phyloP scores from a whole-genome alignment of 2,329 filamentous ascomycete species.

The Coniella vitis region DNA sequence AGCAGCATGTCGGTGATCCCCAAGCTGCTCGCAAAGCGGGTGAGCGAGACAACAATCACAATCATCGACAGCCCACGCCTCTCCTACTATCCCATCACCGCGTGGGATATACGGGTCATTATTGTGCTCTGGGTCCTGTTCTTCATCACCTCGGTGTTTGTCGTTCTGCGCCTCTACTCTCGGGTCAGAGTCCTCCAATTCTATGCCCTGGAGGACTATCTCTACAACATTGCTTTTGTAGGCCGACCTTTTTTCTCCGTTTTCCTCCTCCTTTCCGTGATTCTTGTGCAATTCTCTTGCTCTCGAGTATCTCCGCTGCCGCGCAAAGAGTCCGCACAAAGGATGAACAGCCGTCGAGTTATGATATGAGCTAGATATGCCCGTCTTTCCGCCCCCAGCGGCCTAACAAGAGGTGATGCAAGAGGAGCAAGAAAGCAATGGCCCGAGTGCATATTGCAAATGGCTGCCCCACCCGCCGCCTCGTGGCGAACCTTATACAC shows the following conservation, averaged over 20 bases:
- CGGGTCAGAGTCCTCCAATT: constrained; percentile 14
- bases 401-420: no score
- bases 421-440: no score
- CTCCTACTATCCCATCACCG: constrained; percentile 11
- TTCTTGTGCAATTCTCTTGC: no score
- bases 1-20: constrained; percentile 7
- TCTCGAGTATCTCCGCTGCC: no score
- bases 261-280: neutral
- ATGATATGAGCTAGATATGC: no score
- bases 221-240: constrained; percentile 15
- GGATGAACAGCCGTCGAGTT: no score
- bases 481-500: no score
- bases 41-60: constrained; percentile 5
- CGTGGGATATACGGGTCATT: constrained; percentile 11
- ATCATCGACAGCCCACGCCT: constrained; percentile 5
- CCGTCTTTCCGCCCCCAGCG: no score
- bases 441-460: no score
- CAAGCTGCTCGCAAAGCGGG: constrained; percentile 4
- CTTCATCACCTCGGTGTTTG: constrained; percentile 13
- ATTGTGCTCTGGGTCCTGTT: constrained; percentile 14
- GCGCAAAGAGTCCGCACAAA: no score
- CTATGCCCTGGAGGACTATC: constrained; percentile 15
- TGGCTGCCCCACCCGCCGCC: no score
- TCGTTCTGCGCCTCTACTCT: constrained; percentile 12
- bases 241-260: neutral